These are phyloP conservation scores for Candida mattraensis DNA, from an alignment of 805 yeast species.

Conservation along the genomic window DNA sequence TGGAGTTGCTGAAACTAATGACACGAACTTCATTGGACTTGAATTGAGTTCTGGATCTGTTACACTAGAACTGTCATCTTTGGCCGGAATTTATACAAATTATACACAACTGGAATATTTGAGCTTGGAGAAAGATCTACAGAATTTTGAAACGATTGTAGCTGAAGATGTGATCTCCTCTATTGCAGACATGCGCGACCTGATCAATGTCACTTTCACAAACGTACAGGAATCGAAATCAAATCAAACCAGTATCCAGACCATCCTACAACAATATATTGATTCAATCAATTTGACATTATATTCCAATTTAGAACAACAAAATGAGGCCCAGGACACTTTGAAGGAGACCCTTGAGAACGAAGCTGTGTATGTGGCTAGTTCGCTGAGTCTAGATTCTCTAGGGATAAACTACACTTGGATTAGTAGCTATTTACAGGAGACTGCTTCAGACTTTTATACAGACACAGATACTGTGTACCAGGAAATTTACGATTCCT, in stretches of 20 bases:
- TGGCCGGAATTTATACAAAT: not conserved
- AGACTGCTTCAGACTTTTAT: not conserved
- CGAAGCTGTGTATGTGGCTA: slow-evolving; percentile 18
- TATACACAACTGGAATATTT: too few species aligned
- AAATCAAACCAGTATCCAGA: slow-evolving; percentile 1
- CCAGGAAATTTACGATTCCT: slow-evolving; percentile 4
- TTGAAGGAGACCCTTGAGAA: slow-evolving; percentile 11
- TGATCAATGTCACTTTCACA: slow-evolving; percentile 13
- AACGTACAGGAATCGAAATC: slow-evolving; percentile 2
- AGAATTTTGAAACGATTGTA: slow-evolving; percentile 8
- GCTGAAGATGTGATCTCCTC: slow-evolving; percentile 6
- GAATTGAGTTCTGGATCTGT: too few species aligned
- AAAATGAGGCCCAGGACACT: slow-evolving; percentile 7
- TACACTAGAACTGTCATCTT: not conserved
- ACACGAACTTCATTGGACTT: too few species aligned
- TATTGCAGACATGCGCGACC: slow-evolving; percentile 2
- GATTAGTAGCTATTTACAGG: slow-evolving; percentile 12
- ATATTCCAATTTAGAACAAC: slow-evolving; percentile 8
- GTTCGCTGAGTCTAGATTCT: slow-evolving; percentile 8
- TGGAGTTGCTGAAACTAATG: too few species aligned
- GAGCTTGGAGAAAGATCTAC: slow-evolving; percentile 2
- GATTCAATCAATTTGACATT: slow-evolving; percentile 13
- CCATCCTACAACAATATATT: slow-evolving; percentile 6
- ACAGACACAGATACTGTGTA: slow-evolving; percentile 4
- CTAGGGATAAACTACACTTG: slow-evolving; percentile 18